Conservation (phyloP, 305 asterid species). For the Fraxinus albicans region DNA sequence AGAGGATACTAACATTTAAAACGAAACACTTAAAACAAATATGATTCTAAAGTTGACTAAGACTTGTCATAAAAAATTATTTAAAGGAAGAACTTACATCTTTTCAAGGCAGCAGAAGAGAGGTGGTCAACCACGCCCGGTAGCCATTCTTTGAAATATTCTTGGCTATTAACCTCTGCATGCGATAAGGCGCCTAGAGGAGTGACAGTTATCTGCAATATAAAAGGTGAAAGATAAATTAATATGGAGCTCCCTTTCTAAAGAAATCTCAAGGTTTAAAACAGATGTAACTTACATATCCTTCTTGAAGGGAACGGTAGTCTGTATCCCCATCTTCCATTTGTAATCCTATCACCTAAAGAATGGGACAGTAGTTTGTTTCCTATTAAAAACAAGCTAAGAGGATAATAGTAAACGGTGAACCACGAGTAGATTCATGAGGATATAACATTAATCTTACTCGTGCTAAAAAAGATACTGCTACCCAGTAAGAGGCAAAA, state of each 20-base stretch:
- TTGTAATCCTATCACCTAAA: constrained; percentile 52
- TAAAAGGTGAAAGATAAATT: constrained; percentile 16
- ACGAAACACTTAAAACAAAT: neutral
- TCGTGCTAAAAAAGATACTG: neutral
- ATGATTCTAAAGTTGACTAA: neutral
- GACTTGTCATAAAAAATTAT: neutral
- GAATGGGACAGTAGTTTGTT: neutral
- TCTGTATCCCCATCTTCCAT: constrained; percentile 64
- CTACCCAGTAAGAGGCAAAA: neutral
- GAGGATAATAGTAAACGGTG: constrained; percentile 7
- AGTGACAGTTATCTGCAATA: constrained; percentile 66
- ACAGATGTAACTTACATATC: constrained; percentile 57
- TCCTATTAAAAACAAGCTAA: neutral
- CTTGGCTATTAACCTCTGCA: constrained; percentile 49
- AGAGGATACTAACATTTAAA: neutral
- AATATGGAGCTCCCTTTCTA: neutral
- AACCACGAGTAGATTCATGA: neutral
- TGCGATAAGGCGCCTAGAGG: constrained; percentile 74
- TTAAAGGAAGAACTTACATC: constrained; percentile 22
- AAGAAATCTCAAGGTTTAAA: constrained; percentile 5
- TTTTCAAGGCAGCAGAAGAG: constrained; percentile 47
- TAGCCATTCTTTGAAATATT: constrained; percentile 61
- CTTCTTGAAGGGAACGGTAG: constrained; percentile 64
- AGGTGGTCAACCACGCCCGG: constrained; percentile 36
- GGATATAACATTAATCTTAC: neutral